phyloP scores from a whole-genome alignment of 305 asterid species.

The Fraxinus sp. region DNA sequence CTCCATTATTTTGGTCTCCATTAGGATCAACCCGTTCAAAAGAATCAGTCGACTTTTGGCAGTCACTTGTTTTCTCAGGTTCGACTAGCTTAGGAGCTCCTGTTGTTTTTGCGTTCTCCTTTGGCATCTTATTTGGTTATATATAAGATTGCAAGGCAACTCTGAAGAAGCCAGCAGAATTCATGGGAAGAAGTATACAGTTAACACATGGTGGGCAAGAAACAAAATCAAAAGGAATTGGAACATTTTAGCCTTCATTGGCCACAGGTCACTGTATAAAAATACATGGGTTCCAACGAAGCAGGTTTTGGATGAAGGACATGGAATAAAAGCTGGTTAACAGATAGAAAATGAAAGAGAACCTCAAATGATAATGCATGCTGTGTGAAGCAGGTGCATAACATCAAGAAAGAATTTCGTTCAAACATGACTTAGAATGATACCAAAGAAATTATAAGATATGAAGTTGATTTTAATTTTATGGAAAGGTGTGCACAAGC shows the following conservation, averaged over 20 bases:
- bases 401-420: slow-evolving; percentile 2
- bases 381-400: slow-evolving; percentile 1
- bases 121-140: slow-evolving; percentile 48
- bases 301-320: background rate
- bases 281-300: background rate
- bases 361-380: slow-evolving; percentile 7
- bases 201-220: background rate
- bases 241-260: background rate
- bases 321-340: background rate
- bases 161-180: slow-evolving; percentile 48
- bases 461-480: background rate
- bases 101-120: slow-evolving; percentile 32
- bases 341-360: slow-evolving; percentile 10
- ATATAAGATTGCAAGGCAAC: slow-evolving; percentile 39
- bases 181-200: slow-evolving; percentile 10
- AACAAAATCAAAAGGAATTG: background rate
- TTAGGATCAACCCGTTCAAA: slow-evolving; percentile 35
- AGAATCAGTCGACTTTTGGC: slow-evolving; percentile 21
- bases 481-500: background rate
- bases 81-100: slow-evolving; percentile 31
- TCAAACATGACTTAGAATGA: slow-evolving; percentile 1
- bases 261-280: background rate
- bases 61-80: slow-evolving; percentile 34
- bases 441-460: background rate
- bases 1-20: slow-evolving; percentile 39